phyloP scores from a whole-genome alignment of 2,329 filamentous ascomycete genomes.

The Cladophialophora yegresii region DNA sequence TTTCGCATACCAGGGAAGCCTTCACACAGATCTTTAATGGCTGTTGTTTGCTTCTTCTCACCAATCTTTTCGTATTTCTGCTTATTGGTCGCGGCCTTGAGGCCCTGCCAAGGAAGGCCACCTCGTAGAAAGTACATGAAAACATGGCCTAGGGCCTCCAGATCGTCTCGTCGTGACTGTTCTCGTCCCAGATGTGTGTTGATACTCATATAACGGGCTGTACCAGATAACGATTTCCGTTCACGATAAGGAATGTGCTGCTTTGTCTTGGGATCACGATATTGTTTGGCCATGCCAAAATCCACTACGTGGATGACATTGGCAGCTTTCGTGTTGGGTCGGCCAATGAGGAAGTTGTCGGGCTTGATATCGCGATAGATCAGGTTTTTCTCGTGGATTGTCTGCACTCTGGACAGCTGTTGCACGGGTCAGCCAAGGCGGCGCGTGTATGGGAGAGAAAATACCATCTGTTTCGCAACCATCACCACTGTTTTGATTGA shows the following conservation, averaged over 20 bases:
- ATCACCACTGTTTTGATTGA: constrained; percentile 97
- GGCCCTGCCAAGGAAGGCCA: constrained; percentile 67
- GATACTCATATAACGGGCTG: constrained; percentile 98
- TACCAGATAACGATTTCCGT: constrained; percentile 93
- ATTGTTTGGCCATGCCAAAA: constrained; percentile 99
- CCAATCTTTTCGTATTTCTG: constrained; percentile 99
- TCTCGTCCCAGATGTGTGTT: constrained; percentile 97
- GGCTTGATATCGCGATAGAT: constrained; percentile 99
- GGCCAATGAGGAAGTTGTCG: constrained; percentile 97
- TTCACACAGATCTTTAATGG: constrained; percentile 94
- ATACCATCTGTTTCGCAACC: constrained; percentile 97
- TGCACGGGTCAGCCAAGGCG: constrained; percentile 36
- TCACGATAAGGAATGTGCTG: constrained; percentile 98
- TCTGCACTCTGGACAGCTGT: constrained; percentile 84
- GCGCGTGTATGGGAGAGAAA: not conserved
- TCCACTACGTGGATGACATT: constrained; percentile 99
- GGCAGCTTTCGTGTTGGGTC: constrained; percentile 86
- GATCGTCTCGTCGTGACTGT: constrained; percentile 91
- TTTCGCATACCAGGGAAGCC: constrained; percentile 71
- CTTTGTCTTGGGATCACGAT: constrained; percentile 97
- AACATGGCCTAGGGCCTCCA: constrained; percentile 77
- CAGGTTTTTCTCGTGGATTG: constrained; percentile 97
- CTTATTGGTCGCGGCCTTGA: constrained; percentile 64
- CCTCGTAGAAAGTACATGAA: constrained; percentile 71
- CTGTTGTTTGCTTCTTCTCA: constrained; percentile 98